These are phyloP conservation scores for Termitomyces sp. DNA, from an alignment of 768 basidiomycete species.

Conservation along the genomic window DNA sequence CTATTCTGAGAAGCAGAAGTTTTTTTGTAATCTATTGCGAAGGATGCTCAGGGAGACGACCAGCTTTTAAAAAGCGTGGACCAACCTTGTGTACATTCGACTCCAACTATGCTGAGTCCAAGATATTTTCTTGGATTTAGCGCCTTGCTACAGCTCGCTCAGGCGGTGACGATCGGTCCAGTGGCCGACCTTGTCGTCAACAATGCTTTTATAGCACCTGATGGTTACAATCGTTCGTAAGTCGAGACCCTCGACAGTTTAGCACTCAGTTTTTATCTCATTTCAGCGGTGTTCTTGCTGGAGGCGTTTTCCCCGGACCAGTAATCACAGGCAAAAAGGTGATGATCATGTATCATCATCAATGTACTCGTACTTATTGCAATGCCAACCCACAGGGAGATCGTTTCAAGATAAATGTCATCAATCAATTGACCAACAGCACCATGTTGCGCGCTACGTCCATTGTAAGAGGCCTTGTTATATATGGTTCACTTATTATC, in stretches of 20 bases:
- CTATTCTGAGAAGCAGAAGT: not conserved
- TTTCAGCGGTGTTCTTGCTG: not conserved
- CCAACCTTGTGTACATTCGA: not conserved
- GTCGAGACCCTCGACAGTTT: not conserved
- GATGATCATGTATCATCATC: not conserved
- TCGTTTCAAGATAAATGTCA: constrained; percentile 5
- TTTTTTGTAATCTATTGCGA: not conserved
- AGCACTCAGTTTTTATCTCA: not conserved
- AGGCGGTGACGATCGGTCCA: constrained; percentile 3
- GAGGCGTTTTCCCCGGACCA: not conserved
- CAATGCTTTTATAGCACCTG: not conserved
- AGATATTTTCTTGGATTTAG: not conserved
- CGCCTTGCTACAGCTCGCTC: not conserved
- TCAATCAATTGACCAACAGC: not conserved
- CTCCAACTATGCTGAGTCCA: not conserved
- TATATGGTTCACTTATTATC: not conserved
- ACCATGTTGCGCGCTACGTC: constrained; percentile 3
- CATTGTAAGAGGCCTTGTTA: not conserved
- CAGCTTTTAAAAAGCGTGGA: not conserved
- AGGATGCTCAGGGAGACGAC: not conserved
- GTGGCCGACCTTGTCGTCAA: constrained; percentile 3
- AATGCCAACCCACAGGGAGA: not conserved
- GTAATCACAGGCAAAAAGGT: constrained; percentile 3
- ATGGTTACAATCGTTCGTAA: constrained; percentile 2
- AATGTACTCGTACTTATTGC: not conserved